Evolutionary conservation across 208 protist species (phyloP).

Genomic region (Zelonia costaricensis): DNA sequence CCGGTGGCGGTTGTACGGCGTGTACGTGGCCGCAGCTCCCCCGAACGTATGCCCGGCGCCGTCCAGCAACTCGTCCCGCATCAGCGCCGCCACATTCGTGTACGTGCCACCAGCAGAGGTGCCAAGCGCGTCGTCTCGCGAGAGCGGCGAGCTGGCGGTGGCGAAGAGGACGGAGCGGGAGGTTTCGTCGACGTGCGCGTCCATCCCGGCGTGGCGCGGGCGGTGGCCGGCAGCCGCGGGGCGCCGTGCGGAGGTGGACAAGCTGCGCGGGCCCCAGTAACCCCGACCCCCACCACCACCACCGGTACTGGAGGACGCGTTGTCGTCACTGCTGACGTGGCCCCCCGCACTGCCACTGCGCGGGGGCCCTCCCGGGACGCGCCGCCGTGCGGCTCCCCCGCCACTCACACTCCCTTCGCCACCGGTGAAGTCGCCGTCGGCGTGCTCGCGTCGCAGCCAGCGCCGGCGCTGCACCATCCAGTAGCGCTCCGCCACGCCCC

Average conservation of each 20-base stretch:
- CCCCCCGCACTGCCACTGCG: conserved; percentile 2
- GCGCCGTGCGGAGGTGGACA: not conserved
- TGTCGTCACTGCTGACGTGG: not conserved
- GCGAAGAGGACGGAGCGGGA: conserved; percentile 2
- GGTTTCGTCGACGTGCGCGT: not conserved
- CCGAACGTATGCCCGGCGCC: not conserved
- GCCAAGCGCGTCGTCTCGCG: not conserved
- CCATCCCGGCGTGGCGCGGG: not conserved
- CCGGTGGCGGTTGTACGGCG: conserved; percentile 1
- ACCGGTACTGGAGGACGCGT: not conserved
- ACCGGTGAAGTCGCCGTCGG: not conserved
- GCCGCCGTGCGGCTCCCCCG: no score
- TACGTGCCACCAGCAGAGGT: not conserved
- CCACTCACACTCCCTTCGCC: no score
- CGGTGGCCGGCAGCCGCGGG: not conserved
- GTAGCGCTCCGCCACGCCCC: conserved; percentile 35
- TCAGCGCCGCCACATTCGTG: not conserved
- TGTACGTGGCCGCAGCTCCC: no score
- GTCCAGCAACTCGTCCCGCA: not conserved
- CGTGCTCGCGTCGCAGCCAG: conserved; percentile 11
- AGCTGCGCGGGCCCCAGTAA: not conserved
- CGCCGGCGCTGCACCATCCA: conserved; percentile 27
- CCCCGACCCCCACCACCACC: not conserved
- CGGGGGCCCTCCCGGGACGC: not conserved
- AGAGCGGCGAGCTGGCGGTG: not conserved